Conservation (phyloP, 371 early-diverging fungal genomes). For the Fennellomyces sp. region DNA sequence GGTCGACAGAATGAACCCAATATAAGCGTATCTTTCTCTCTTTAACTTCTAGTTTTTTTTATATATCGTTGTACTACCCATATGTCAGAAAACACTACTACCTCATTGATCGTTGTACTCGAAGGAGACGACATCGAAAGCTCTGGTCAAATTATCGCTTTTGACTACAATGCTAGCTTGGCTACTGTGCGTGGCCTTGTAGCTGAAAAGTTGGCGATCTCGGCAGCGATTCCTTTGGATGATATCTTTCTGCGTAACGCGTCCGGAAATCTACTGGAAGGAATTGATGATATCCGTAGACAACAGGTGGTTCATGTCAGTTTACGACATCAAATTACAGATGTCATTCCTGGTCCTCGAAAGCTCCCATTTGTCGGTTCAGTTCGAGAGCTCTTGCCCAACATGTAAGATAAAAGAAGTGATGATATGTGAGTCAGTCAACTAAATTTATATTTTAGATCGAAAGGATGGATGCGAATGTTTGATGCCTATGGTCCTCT, state of each 20-base stretch:
- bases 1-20: too few species aligned
- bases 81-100: slow-evolving; percentile 27
- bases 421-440: too few species aligned
- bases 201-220: slow-evolving; percentile 25
- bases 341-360: slow-evolving; percentile 28
- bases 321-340: slow-evolving; percentile 20
- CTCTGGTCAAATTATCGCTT: slow-evolving; percentile 21
- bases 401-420: too few species aligned
- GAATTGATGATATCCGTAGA: slow-evolving; percentile 24
- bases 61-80: background rate
- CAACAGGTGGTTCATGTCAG: slow-evolving; percentile 32
- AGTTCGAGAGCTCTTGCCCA: slow-evolving; percentile 17
- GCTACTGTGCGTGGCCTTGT: slow-evolving; percentile 27
- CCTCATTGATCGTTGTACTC: slow-evolving; percentile 30
- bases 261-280: slow-evolving; percentile 17
- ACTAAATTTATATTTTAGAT: too few species aligned
- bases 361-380: slow-evolving; percentile 29
- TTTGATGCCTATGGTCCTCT: slow-evolving; percentile 33
- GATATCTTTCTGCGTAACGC: slow-evolving; percentile 20
- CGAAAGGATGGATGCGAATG: slow-evolving; percentile 14
- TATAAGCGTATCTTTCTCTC: background rate
- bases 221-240: slow-evolving; percentile 6
- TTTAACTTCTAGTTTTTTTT: background rate
- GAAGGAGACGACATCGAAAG: slow-evolving; percentile 24
- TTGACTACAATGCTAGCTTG: slow-evolving; percentile 25